Percentiles rank a stretch among this genome's conserved stretches.
phyloP scores from a whole-genome alignment of 441 rosid genomes.

The Populus hybrid region DNA sequence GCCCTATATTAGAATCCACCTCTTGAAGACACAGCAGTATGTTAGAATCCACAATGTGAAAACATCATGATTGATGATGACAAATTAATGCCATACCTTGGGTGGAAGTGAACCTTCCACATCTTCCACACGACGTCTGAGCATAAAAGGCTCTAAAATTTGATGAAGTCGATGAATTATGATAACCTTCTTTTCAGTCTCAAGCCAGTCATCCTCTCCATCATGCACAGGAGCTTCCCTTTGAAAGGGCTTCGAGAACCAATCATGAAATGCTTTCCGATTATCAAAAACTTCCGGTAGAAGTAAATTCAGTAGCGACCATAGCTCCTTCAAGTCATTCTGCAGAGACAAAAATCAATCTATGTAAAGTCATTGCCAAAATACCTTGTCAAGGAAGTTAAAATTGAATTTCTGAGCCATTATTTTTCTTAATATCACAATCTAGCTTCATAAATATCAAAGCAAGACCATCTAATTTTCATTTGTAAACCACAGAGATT shows the following conservation, averaged over 20 bases:
- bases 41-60: not conserved
- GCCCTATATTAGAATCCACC: constrained; percentile 32
- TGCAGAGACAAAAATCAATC: constrained; percentile 33
- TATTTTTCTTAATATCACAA: not conserved
- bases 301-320: constrained; percentile 98
- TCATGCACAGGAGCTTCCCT: constrained; percentile 77
- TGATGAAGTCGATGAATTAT: constrained; percentile 99
- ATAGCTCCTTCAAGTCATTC: constrained; percentile 99
- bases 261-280: constrained; percentile 98
- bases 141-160: constrained; percentile 99
- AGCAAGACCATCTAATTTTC: not conserved
- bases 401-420: not conserved
- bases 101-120: constrained; percentile 99
- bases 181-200: constrained; percentile 99
- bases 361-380: constrained; percentile 2
- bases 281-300: constrained; percentile 99
- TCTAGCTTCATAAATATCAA: not conserved
- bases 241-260: constrained; percentile 99
- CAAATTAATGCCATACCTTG: constrained; percentile 53
- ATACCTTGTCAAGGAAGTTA: not conserved
- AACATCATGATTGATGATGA: not conserved
- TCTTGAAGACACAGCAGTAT: constrained; percentile 6
- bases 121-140: constrained; percentile 98
- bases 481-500: not conserved
- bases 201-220: constrained; percentile 99